Conservation (phyloP, 208 protist species). For the Trypanosoma lewisi region DNA sequence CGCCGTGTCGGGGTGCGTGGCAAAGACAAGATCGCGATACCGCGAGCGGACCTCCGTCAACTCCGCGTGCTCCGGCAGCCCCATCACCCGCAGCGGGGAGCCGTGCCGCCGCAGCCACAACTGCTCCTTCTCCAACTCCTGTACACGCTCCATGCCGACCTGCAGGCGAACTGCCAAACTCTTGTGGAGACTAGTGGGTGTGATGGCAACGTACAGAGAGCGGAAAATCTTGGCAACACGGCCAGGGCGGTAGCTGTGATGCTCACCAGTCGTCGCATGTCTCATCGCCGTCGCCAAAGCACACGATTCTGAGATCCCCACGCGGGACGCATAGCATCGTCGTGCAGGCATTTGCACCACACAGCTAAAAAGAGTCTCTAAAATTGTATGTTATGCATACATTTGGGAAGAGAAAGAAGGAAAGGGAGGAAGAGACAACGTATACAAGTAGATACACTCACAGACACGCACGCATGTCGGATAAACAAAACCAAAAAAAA, state of each 20-base stretch:
- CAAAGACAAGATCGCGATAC: constrained; percentile 66
- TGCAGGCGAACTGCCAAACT: constrained; percentile 52
- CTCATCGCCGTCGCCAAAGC: not conserved
- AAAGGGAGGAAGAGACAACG: not conserved
- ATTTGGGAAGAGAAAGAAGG: not conserved
- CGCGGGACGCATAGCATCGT: not conserved
- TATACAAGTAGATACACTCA: not conserved
- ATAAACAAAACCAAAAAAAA: not conserved
- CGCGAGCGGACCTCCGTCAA: constrained; percentile 64
- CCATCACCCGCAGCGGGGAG: constrained; percentile 73
- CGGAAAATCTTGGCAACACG: constrained; percentile 39
- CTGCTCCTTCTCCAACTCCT: constrained; percentile 60
- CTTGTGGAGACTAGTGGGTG: constrained; percentile 32
- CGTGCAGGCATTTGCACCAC: not conserved
- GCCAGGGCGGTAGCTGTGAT: constrained; percentile 72
- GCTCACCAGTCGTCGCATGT: constrained; percentile 48
- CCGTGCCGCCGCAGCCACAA: constrained; percentile 72
- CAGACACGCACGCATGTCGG: not conserved
- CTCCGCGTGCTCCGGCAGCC: constrained; percentile 78
- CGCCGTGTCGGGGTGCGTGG: constrained; percentile 77
- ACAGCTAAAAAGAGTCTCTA: not conserved
- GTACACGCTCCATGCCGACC: constrained; percentile 54
- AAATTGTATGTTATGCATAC: not conserved
- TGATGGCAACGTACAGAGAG: constrained; percentile 37
- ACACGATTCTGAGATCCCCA: not conserved